These are phyloP conservation scores for Microbotryomycetes sp. DNA, from an alignment of 1,284 basidiomycete species.

Conservation along the genomic window DNA sequence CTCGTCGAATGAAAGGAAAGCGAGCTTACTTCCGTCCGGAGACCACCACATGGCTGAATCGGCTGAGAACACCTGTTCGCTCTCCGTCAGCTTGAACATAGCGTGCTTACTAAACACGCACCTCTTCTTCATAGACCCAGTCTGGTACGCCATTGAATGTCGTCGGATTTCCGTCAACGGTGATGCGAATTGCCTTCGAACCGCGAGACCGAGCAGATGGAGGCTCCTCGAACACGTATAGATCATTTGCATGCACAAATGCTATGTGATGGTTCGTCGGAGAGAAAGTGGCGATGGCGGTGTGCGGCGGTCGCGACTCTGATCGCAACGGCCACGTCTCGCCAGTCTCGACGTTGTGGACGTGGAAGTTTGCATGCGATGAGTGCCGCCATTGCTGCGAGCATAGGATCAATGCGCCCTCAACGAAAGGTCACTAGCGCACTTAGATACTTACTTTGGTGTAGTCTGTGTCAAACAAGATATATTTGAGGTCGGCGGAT, in stretches of 20 bases:
- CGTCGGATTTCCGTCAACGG: slow-evolving; percentile 67
- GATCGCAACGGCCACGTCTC: slow-evolving; percentile 54
- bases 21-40: slow-evolving; percentile 68
- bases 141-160: slow-evolving; percentile 92
- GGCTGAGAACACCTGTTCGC: slow-evolving; percentile 52
- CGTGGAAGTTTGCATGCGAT: slow-evolving; percentile 77
- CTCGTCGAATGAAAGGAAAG: slow-evolving; percentile 83
- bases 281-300: slow-evolving; percentile 75
- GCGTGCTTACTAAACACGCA: background rate
- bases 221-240: slow-evolving; percentile 65
- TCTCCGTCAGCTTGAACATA: slow-evolving; percentile 4
- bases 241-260: slow-evolving; percentile 71
- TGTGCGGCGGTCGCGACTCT: slow-evolving; percentile 58
- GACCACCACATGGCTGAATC: slow-evolving; percentile 86
- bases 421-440: background rate
- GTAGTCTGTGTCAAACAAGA: slow-evolving; percentile 67
- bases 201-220: slow-evolving; percentile 39
- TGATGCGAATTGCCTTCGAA: slow-evolving; percentile 62
- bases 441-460: slow-evolving; percentile 52
- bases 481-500: slow-evolving; percentile 77
- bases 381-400: slow-evolving; percentile 84
- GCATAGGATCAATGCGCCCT: background rate
- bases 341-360: slow-evolving; percentile 59
- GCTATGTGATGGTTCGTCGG: slow-evolving; percentile 72
- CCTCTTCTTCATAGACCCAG: slow-evolving; percentile 93